Evolutionary conservation across 192 early-diverging fungal genomes (phyloP), one percentile per base, ranked within the genome.

Genomic region (Umbelopsis sp.): DNA sequence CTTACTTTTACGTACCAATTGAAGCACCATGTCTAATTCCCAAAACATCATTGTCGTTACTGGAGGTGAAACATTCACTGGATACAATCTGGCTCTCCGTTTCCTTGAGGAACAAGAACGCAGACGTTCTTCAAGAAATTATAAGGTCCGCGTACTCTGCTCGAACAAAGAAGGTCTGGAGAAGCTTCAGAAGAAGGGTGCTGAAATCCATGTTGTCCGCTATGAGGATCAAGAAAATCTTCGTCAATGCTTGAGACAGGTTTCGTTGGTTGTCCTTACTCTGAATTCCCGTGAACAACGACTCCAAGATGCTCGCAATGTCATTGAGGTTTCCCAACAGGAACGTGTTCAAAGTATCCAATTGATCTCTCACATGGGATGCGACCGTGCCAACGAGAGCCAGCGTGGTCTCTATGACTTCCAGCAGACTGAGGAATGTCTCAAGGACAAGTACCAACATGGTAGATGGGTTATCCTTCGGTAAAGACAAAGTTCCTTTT

Each of bases 151-250:
- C 17, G 56, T 62, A 0, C 56, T 62, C 26, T 20, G 29, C 56
- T 34, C 56, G 7, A 29, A 34, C 12, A 62, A 36, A 16, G 56
- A 62, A 3, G 56, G 56, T 20, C 17, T 62, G 31, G 56, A 62
- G 1, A 62, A 62, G 56, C 56, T 62, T 32, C 4, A 29, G 10
- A 29, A 32, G 31, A 26, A 31, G 2, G 56, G 56, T 34, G 56
- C 56, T 14, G 56, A 62, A 62, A 11, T 62, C 17, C 56, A 62
- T 62, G 56, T 62, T 36, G 56, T 62, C 56, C 56, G 56, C 25
- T 62, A 62, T 20, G 56, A 62, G 56, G 56, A 62, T 20, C 56
- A 29, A 34, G 56, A 34, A 62, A 62, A 34, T 16, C 26, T 62
- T 62, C 31, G 56, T 31, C 56, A 62, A 7, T 16, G 34, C 31